phyloP scores from a whole-genome alignment of 2,329 filamentous ascomycete species.

The Pyrenophora tritici-repentis region DNA sequence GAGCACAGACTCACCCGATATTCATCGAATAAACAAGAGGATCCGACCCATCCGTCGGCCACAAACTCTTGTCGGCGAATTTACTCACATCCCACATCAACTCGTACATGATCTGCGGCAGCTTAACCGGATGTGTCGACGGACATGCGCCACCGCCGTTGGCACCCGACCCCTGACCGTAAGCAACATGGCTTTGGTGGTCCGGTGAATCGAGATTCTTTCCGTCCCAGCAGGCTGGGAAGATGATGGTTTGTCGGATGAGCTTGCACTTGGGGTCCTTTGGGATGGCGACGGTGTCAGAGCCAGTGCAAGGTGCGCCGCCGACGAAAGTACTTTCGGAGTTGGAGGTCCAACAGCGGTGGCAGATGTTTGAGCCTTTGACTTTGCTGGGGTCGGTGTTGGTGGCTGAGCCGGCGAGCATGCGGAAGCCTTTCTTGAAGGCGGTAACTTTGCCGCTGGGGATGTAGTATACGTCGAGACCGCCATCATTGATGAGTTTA shows the following conservation, averaged over 20 bases:
- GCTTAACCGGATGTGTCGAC: conserved; percentile 42
- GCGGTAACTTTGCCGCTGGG: conserved; percentile 41
- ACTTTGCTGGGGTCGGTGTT: conserved; percentile 42
- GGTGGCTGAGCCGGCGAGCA: conserved; percentile 38
- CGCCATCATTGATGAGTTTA: conserved; percentile 42
- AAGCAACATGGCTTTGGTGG: conserved; percentile 52
- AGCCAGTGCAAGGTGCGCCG: conserved; percentile 56
- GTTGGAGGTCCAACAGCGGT: conserved; percentile 49
- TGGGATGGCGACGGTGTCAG: conserved; percentile 58
- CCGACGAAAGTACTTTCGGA: conserved; percentile 56
- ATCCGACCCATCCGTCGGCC: conserved; percentile 41
- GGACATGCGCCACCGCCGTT: conserved; percentile 56
- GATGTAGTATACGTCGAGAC: conserved; percentile 45
- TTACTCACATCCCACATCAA: conserved; percentile 44
- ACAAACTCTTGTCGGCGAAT: conserved; percentile 37
- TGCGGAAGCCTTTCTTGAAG: conserved; percentile 46
- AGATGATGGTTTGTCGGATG: conserved; percentile 60
- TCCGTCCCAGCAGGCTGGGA: conserved; percentile 45
- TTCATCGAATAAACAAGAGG: conserved; percentile 44
- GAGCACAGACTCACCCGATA: conserved; percentile 30
- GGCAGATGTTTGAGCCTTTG: conserved; percentile 37
- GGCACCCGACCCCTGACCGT: conserved; percentile 52
- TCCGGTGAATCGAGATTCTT: conserved; percentile 42
- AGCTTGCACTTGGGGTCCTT: conserved; percentile 55
- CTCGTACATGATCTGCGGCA: conserved; percentile 45